Evolutionary conservation across 169 alveolate genomes (phyloP).

Genomic region (Babesia gibsoni): DNA sequence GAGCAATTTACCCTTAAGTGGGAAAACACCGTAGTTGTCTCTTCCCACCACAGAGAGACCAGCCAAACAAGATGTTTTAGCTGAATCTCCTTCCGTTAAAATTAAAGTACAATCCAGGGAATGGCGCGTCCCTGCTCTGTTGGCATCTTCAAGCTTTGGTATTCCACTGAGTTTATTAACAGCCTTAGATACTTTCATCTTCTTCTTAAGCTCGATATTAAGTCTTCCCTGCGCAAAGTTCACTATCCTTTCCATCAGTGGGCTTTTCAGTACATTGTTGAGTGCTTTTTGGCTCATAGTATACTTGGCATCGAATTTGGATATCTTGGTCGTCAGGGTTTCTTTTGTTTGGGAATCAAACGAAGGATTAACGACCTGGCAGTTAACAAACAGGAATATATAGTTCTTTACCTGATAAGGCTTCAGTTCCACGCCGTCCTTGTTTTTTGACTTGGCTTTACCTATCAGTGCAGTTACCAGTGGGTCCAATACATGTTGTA

Average conservation of each 20-base stretch:
- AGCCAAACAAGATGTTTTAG: slow-evolving; percentile 97
- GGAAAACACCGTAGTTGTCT: slow-evolving; percentile 98
- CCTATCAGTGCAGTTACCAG: slow-evolving; percentile 87
- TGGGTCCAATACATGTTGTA: slow-evolving; percentile 93
- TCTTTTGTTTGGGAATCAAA: slow-evolving; percentile 99
- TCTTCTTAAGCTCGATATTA: slow-evolving; percentile 88
- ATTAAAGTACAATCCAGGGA: slow-evolving; percentile 95
- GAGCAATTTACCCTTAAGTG: slow-evolving; percentile 97
- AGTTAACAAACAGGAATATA: slow-evolving; percentile 95
- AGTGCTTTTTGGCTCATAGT: slow-evolving; percentile 86
- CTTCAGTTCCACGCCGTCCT: slow-evolving; percentile 90
- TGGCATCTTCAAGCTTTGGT: slow-evolving; percentile 99
- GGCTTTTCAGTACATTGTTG: slow-evolving; percentile 84
- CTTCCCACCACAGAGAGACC: slow-evolving; percentile 99
- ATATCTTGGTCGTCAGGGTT: slow-evolving; percentile 90
- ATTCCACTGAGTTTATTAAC: slow-evolving; percentile 75
- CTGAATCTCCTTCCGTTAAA: slow-evolving; percentile 99
- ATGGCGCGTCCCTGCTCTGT: slow-evolving; percentile 95
- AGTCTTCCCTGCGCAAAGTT: slow-evolving; percentile 91
- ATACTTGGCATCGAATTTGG: slow-evolving; percentile 88
- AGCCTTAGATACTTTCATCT: slow-evolving; percentile 80
- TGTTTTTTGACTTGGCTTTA: slow-evolving; percentile 92
- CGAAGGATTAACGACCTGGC: slow-evolving; percentile 97
- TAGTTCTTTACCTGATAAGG: slow-evolving; percentile 90
- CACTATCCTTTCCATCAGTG: slow-evolving; percentile 87